Conservation (phyloP, 1,284 basidiomycete species). For the Schizophyllum commune region DNA sequence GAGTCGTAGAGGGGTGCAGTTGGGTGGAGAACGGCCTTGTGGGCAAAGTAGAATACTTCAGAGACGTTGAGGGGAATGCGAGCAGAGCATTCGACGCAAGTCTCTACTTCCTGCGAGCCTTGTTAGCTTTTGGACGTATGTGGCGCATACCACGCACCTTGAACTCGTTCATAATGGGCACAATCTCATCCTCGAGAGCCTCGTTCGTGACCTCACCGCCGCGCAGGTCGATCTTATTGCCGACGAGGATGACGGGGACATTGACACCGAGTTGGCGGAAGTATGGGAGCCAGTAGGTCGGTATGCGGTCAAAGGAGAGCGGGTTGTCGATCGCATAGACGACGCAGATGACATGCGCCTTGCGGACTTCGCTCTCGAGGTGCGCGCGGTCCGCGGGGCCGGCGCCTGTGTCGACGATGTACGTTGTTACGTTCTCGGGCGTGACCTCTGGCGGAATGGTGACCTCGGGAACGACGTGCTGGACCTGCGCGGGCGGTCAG, state of each 20-base stretch:
- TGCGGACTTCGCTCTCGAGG: constrained; percentile 90
- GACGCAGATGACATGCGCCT: constrained; percentile 96
- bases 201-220: constrained; percentile 92
- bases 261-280: constrained; percentile 94
- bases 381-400: constrained; percentile 77
- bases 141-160: constrained; percentile 49
- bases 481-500: constrained; percentile 48
- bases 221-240: constrained; percentile 96
- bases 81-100: constrained; percentile 95
- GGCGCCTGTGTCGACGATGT: constrained; percentile 91
- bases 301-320: constrained; percentile 93
- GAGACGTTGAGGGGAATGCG: constrained; percentile 88
- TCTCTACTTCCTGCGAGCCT: constrained; percentile 86
- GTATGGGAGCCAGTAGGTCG: constrained; percentile 98
- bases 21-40: constrained; percentile 96
- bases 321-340: constrained; percentile 96
- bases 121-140: constrained; percentile 3
- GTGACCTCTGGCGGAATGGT: constrained; percentile 95
- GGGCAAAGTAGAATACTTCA: constrained; percentile 99
- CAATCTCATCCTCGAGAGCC: constrained; percentile 88
- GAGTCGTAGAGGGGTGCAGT: constrained; percentile 97
- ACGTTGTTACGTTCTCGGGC: constrained; percentile 92
- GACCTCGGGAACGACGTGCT: constrained; percentile 89
- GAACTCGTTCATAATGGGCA: constrained; percentile 96
- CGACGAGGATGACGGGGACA: constrained; percentile 95